These are phyloP conservation scores for Aurantiochytrium sp. DNA, from an alignment of 108 stramenopile genomes.

Conservation along the genomic window DNA sequence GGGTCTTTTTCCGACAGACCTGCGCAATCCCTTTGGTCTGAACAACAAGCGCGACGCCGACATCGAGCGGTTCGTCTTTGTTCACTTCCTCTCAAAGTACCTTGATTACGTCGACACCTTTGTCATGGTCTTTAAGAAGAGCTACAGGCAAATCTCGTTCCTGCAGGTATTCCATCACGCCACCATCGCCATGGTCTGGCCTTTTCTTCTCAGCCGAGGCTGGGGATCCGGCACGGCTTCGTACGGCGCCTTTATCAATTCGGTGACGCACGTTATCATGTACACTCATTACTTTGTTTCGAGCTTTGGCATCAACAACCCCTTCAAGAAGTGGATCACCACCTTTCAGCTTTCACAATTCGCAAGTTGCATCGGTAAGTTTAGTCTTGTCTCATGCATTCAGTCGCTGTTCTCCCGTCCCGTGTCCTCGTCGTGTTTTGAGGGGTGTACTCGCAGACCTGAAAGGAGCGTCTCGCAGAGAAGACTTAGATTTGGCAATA, in stretches of 20 bases:
- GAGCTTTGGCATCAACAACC: background rate
- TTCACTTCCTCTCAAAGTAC: conserved; percentile 13
- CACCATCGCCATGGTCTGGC: background rate
- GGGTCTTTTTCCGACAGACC: background rate
- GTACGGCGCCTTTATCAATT: background rate
- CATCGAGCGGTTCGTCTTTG: background rate
- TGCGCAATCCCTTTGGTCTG: background rate
- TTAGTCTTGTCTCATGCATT: no score
- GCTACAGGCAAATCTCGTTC: conserved; percentile 3
- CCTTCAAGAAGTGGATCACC: background rate
- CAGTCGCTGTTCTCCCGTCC: no score
- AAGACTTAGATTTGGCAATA: no score
- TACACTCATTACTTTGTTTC: background rate
- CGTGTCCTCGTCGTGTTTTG: no score
- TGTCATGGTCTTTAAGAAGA: conserved; percentile 10
- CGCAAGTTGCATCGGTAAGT: background rate
- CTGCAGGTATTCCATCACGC: conserved; percentile 23
- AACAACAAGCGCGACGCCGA: background rate
- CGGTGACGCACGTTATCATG: conserved; percentile 14
- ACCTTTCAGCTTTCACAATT: background rate
- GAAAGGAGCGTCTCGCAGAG: no score
- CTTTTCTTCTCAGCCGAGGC: background rate
- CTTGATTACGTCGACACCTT: conserved; percentile 16
- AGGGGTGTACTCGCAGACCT: no score
- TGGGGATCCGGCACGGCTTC: background rate